Conservation (phyloP, 1,139 yeast species). For the Cylindricascospora bacillispora region DNA sequence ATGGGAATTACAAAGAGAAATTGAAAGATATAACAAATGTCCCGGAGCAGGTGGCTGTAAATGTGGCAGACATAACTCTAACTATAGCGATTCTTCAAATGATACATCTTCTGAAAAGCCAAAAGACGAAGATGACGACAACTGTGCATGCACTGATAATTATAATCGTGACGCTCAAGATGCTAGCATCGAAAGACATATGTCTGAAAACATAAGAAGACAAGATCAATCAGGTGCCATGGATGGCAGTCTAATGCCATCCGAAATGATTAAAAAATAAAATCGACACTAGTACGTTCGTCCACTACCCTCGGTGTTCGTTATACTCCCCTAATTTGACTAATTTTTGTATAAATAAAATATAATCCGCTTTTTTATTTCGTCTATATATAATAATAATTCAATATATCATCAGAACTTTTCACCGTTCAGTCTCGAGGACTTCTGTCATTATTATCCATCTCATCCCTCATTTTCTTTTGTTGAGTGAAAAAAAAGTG, state of each 20-base stretch:
- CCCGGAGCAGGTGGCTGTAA: slow-evolving; percentile 20
- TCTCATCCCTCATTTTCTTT: no score
- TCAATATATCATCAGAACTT: no score
- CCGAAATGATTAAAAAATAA: slow-evolving; percentile 14
- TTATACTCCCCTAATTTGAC: no score
- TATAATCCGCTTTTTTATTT: no score
- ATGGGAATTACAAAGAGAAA: slow-evolving; percentile 23
- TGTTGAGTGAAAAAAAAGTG: no score
- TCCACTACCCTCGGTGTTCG: no score
- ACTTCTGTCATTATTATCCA: no score
- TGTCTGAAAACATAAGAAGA: slow-evolving; percentile 14
- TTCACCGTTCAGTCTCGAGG: no score
- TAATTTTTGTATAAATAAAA: no score
- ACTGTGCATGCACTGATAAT: slow-evolving; percentile 12
- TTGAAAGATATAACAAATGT: slow-evolving; percentile 16
- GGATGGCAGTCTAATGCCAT: slow-evolving; percentile 22
- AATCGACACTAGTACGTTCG: not conserved
- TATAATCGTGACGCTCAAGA: slow-evolving; percentile 7
- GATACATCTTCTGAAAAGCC: slow-evolving; percentile 2
- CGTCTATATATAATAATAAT: no score
- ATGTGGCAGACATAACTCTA: slow-evolving; percentile 16
- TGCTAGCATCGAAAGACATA: slow-evolving; percentile 14
- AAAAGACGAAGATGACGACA: slow-evolving; percentile 3
- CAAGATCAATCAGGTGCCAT: slow-evolving; percentile 23
- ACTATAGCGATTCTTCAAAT: not conserved